These are phyloP conservation scores for Cymbopogon flexuosus DNA, from an alignment of 202 grass and related monocot genomes.

Conservation along the genomic window DNA sequence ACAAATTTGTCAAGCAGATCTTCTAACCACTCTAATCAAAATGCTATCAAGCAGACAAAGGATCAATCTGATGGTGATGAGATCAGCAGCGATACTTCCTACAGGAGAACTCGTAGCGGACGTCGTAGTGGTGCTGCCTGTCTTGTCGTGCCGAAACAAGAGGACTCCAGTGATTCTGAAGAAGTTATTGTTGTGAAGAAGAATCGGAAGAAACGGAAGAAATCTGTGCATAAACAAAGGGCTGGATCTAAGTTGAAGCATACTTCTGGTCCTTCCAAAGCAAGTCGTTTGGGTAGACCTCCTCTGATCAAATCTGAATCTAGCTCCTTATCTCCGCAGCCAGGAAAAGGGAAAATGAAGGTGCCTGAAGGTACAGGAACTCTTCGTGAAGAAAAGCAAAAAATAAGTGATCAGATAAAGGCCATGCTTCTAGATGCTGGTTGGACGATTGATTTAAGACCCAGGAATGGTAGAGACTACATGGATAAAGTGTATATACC, in stretches of 20 bases:
- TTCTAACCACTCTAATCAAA: slow-evolving; percentile 22
- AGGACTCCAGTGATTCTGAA: slow-evolving; percentile 44
- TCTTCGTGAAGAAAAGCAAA: slow-evolving; percentile 38
- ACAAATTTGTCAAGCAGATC: slow-evolving; percentile 26
- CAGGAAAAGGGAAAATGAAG: slow-evolving; percentile 8
- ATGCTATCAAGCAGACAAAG: slow-evolving; percentile 6
- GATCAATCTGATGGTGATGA: slow-evolving; percentile 35
- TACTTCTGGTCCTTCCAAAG: slow-evolving; percentile 34
- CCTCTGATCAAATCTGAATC: slow-evolving; percentile 27
- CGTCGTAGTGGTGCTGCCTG: slow-evolving; percentile 14
- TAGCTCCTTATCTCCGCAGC: slow-evolving; percentile 21
- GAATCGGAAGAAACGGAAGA: slow-evolving; percentile 11
- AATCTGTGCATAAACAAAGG: slow-evolving; percentile 21
- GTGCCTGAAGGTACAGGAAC: slow-evolving; percentile 27
- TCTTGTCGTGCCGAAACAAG: slow-evolving; percentile 24
- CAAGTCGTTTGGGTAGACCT: slow-evolving; percentile 25
- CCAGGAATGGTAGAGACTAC: slow-evolving; percentile 82
- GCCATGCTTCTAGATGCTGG: slow-evolving; percentile 72
- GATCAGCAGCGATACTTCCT: slow-evolving; percentile 25
- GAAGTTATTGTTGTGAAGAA: slow-evolving; percentile 29
- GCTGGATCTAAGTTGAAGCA: slow-evolving; percentile 29
- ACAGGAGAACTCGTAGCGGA: slow-evolving; percentile 28
- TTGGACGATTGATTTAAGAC: slow-evolving; percentile 85
- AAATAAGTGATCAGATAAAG: slow-evolving; percentile 83
- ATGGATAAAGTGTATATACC: slow-evolving; percentile 83